Conservation (phyloP, 2,329 filamentous ascomycete species). For the Monilinia laxa region DNA sequence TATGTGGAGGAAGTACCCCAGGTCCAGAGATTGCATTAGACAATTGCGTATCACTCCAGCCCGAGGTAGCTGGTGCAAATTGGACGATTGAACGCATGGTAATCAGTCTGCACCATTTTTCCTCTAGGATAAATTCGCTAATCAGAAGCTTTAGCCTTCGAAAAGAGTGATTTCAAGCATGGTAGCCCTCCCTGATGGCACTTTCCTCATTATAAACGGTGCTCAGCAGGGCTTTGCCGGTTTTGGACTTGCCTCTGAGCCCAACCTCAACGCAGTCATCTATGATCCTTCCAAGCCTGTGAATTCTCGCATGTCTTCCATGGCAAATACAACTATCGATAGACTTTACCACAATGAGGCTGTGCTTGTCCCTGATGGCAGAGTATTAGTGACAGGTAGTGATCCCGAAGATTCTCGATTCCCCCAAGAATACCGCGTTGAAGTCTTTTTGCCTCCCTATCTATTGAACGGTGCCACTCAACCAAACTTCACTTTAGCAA, state of each 20-base stretch:
- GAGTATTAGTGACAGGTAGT: constrained; percentile 55
- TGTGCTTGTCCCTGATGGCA: constrained; percentile 60
- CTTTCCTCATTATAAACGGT: constrained; percentile 62
- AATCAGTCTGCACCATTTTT: constrained; percentile 1
- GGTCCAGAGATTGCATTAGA: constrained; percentile 57
- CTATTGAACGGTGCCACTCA: constrained; percentile 50
- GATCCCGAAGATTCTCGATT: constrained; percentile 43
- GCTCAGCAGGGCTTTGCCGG: constrained; percentile 59
- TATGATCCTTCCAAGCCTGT: constrained; percentile 58
- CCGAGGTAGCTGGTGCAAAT: constrained; percentile 53
- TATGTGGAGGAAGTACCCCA: constrained; percentile 63
- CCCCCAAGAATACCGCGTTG: constrained; percentile 56
- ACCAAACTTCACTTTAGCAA: constrained; percentile 52
- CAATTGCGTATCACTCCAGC: constrained; percentile 63
- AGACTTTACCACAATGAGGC: constrained; percentile 66
- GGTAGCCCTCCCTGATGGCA: constrained; percentile 62
- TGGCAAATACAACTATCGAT: constrained; percentile 63
- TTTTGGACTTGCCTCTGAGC: constrained; percentile 58
- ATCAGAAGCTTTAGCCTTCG: constrained; percentile 44
- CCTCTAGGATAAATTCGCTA: not conserved
- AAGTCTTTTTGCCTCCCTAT: constrained; percentile 65
- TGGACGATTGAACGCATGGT: constrained; percentile 67
- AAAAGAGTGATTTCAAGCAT: constrained; percentile 63
- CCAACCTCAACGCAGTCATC: constrained; percentile 57
- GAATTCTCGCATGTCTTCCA: constrained; percentile 57